Evolutionary conservation across 108 stramenopile genomes (phyloP).

Genomic region (Skeletonema tropicum): DNA sequence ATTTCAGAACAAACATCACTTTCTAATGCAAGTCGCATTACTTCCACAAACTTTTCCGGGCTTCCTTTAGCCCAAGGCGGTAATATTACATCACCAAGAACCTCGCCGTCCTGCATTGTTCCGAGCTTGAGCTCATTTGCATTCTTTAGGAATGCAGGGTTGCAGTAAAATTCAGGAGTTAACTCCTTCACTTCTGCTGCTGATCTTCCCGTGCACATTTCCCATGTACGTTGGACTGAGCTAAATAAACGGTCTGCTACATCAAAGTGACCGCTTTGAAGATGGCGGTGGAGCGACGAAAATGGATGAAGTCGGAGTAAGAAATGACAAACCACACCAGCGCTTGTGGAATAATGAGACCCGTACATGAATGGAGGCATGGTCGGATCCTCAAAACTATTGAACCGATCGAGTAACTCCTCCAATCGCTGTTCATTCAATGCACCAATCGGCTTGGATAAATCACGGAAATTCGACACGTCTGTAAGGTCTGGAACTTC

Average conservation of each 20-base stretch:
- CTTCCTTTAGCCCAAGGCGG: slow-evolving; percentile 98
- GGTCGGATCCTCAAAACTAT: slow-evolving; percentile 90
- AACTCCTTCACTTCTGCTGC: slow-evolving; percentile 96
- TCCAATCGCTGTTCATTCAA: slow-evolving; percentile 89
- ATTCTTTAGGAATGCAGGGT: slow-evolving; percentile 92
- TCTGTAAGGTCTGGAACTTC: slow-evolving; percentile 91
- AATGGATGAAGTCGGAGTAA: slow-evolving; percentile 96
- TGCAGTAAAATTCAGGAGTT: slow-evolving; percentile 95
- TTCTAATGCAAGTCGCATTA: slow-evolving; percentile 85
- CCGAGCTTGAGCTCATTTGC: slow-evolving; percentile 92
- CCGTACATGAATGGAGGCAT: slow-evolving; percentile 99
- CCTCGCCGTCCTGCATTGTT: slow-evolving; percentile 91
- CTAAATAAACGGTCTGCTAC: slow-evolving; percentile 97
- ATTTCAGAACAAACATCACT: slow-evolving; percentile 90
- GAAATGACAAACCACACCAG: slow-evolving; percentile 96
- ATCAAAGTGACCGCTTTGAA: slow-evolving; percentile 97
- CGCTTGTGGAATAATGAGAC: slow-evolving; percentile 96
- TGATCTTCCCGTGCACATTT: slow-evolving; percentile 87
- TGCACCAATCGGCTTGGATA: slow-evolving; percentile 96
- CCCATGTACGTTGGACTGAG: slow-evolving; percentile 92
- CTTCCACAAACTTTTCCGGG: slow-evolving; percentile 89
- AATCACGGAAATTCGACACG: slow-evolving; percentile 85
- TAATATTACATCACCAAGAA: slow-evolving; percentile 92
- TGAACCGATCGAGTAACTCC: slow-evolving; percentile 92
- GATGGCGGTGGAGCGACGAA: slow-evolving; percentile 86